Conservation (phyloP, 352 stramenopile genomes). For the Phytophthora hybrid region DNA sequence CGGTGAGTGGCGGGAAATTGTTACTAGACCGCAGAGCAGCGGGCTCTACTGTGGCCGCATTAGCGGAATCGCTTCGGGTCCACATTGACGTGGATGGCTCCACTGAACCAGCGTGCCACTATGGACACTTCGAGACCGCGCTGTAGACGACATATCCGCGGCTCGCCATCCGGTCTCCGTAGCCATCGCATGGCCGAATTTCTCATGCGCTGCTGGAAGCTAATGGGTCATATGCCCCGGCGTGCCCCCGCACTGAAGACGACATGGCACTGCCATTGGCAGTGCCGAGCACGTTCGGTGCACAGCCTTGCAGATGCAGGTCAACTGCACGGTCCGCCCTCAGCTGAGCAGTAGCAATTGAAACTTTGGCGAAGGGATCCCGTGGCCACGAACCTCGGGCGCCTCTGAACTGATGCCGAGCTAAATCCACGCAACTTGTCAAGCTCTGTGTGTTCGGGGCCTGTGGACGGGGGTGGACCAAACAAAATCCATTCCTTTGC, state of each 20-base stretch:
- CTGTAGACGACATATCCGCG: neutral
- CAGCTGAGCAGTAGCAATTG: slow-evolving; percentile 10
- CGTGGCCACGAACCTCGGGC: slow-evolving; percentile 9
- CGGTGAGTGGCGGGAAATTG: neutral
- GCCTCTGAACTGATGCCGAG: neutral
- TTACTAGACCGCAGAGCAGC: neutral
- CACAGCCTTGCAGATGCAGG: slow-evolving; percentile 1
- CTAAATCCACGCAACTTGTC: neutral
- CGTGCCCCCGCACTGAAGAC: no score
- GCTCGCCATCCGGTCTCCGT: neutral
- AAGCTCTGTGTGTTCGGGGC: neutral
- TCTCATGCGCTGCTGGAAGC: slow-evolving; percentile 8
- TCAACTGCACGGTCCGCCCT: slow-evolving; percentile 21
- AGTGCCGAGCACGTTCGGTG: neutral
- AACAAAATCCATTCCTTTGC: no score
- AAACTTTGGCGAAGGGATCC: slow-evolving; percentile 21
- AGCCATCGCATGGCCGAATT: slow-evolving; percentile 26
- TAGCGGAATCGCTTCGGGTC: neutral
- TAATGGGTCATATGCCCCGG: slow-evolving; percentile 1
- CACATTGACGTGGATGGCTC: slow-evolving; percentile 29
- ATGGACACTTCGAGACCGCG: slow-evolving; percentile 6
- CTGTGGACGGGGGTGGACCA: neutral
- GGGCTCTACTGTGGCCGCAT: neutral
- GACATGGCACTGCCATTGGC: no score
- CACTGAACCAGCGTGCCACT: slow-evolving; percentile 33